These are phyloP conservation scores for Tinospora cordifolia DNA, from an alignment of 164 flowering plant species.

Conservation along the genomic window DNA sequence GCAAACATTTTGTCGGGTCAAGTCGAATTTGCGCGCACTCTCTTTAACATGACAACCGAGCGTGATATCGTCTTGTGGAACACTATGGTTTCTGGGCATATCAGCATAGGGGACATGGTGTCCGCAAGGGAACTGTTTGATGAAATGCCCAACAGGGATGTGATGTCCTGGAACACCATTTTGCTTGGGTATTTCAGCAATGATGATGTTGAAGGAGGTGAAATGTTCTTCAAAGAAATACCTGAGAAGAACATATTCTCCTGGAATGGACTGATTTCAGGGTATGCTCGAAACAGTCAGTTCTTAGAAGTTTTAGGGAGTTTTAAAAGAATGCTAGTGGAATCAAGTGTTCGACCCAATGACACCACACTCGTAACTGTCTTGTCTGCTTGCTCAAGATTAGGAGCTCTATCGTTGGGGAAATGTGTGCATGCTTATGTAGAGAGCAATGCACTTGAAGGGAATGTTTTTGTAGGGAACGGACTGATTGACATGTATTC, in stretches of 20 bases:
- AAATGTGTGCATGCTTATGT: conserved; percentile 54
- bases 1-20: conserved; percentile 37
- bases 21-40: conserved; percentile 36
- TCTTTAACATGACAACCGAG: conserved; percentile 52
- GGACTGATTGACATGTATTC: conserved; percentile 68
- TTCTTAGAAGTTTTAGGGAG: conserved; percentile 38
- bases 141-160: conserved; percentile 42
- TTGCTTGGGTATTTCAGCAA: conserved; percentile 44
- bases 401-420: conserved; percentile 56
- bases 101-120: conserved; percentile 36
- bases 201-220: conserved; percentile 33
- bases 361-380: conserved; percentile 56
- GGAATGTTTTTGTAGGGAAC: conserved; percentile 47
- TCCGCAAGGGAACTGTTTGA: conserved; percentile 43
- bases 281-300: conserved; percentile 37
- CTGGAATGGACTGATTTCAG: conserved; percentile 67
- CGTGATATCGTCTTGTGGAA: conserved; percentile 64
- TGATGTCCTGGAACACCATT: conserved; percentile 60
- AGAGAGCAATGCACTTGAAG: conserved; percentile 32
- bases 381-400: conserved; percentile 53
- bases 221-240: conserved; percentile 49
- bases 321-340: conserved; percentile 49
- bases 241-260: conserved; percentile 54
- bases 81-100: conserved; percentile 56
- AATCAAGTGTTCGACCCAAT: conserved; percentile 42